phyloP scores from a whole-genome alignment of 2,329 filamentous ascomycete species.

The Beauveria varroae region DNA sequence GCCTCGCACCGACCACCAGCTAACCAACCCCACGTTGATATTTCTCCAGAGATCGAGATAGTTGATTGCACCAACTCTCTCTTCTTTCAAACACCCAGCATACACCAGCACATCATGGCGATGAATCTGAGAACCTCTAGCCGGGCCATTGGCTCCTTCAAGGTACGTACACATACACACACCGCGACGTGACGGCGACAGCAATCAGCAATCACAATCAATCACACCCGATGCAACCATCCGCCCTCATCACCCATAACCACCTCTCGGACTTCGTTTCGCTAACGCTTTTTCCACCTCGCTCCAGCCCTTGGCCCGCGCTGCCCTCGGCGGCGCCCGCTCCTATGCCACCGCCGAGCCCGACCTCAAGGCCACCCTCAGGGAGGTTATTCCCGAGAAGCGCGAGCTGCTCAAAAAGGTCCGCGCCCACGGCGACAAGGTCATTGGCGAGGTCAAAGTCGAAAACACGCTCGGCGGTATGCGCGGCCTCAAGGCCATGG shows the following conservation, averaged over 20 bases:
- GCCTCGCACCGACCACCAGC: slow-evolving; percentile 9
- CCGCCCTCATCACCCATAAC: neutral
- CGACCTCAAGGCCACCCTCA: slow-evolving; percentile 82
- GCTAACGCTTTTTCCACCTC: neutral
- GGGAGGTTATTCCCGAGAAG: slow-evolving; percentile 80
- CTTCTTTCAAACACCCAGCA: neutral
- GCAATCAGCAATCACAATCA: neutral
- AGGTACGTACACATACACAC: slow-evolving; percentile 40
- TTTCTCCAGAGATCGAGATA: slow-evolving; percentile 7
- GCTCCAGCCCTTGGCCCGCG: slow-evolving; percentile 24
- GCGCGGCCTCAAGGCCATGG: slow-evolving; percentile 95
- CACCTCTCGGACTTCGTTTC: neutral
- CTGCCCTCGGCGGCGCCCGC: slow-evolving; percentile 31
- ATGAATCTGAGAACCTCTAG: slow-evolving; percentile 55
- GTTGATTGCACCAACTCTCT: neutral
- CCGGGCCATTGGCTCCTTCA: slow-evolving; percentile 55
- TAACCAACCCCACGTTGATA: slow-evolving; percentile 9
- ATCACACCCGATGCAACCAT: neutral
- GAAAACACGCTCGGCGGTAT: slow-evolving; percentile 93
- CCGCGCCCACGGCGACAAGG: slow-evolving; percentile 75
- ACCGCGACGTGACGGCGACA: neutral
- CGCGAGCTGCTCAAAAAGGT: slow-evolving; percentile 89
- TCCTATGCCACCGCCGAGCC: slow-evolving; percentile 73
- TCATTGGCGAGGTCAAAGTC: slow-evolving; percentile 86
- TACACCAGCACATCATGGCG: slow-evolving; percentile 42